Evolutionary conservation across 2,329 filamentous ascomycete species (phyloP).

Genomic region (Botrytis sinoallii): DNA sequence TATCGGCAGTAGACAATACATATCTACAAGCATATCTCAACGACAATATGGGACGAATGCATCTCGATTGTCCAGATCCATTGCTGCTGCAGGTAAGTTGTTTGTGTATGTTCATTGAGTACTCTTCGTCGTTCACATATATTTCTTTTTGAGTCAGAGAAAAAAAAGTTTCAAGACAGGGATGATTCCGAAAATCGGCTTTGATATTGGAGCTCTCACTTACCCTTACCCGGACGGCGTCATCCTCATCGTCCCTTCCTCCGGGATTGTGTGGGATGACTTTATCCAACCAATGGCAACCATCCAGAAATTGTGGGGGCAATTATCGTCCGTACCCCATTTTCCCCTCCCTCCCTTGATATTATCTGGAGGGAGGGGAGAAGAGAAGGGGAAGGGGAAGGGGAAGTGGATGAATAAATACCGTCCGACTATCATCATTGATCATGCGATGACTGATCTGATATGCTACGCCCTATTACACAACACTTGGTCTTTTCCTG

Average conservation of each 20-base stretch:
- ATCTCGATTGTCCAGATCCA: not conserved
- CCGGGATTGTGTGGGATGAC: not conserved
- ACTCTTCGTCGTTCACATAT: not conserved
- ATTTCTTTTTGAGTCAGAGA: not conserved
- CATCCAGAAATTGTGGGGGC: not conserved
- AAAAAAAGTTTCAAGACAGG: not conserved
- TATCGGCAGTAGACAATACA: not conserved
- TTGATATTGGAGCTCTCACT: not conserved
- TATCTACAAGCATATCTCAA: not conserved
- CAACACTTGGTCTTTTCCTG: not conserved
- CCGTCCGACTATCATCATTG: not conserved
- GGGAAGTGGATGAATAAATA: not conserved
- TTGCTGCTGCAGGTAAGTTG: slow-evolving; percentile 4
- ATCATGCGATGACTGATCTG: slow-evolving; percentile 11
- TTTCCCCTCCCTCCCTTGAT: not conserved
- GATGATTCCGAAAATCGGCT: slow-evolving; percentile 5
- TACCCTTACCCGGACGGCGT: not conserved
- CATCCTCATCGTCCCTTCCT: not conserved
- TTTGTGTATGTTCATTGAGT: not conserved
- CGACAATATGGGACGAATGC: not conserved
- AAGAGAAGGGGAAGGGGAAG: not conserved
- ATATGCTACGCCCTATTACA: not conserved
- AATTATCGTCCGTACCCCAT: not conserved
- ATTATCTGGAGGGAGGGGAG: not conserved
- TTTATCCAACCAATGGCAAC: not conserved